phyloP scores from a whole-genome alignment of 2,329 filamentous ascomycete genomes.

The Aureobasidium zeae region DNA sequence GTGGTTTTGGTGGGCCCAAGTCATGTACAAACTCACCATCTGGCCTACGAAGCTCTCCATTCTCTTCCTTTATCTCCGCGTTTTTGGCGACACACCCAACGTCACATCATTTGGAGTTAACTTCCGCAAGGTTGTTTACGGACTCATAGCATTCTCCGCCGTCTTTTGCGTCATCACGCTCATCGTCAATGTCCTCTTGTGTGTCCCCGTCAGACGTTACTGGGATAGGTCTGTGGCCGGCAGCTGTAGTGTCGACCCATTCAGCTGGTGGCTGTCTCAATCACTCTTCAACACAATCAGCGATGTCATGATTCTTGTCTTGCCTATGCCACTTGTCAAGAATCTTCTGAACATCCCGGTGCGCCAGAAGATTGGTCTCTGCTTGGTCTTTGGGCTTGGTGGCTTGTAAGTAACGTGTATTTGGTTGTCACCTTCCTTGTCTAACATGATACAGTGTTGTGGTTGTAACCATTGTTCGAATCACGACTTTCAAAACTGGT shows the following conservation, averaged over 20 bases:
- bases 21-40: slow-evolving; percentile 13
- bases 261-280: slow-evolving; percentile 20
- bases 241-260: slow-evolving; percentile 24
- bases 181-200: slow-evolving; percentile 28
- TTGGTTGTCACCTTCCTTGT: not conserved
- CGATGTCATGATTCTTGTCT: slow-evolving; percentile 23
- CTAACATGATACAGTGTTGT: slow-evolving; percentile 19
- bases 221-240: slow-evolving; percentile 27
- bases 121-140: slow-evolving; percentile 24
- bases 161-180: slow-evolving; percentile 25
- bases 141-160: slow-evolving; percentile 23
- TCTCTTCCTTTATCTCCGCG: slow-evolving; percentile 14
- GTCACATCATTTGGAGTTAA: slow-evolving; percentile 31
- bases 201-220: slow-evolving; percentile 25
- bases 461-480: slow-evolving; percentile 22
- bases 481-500: slow-evolving; percentile 18
- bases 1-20: slow-evolving; percentile 15
- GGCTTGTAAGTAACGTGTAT: slow-evolving; percentile 20
- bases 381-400: slow-evolving; percentile 24
- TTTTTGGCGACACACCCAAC: slow-evolving; percentile 41
- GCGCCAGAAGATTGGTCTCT: slow-evolving; percentile 22
- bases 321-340: slow-evolving; percentile 24
- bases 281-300: slow-evolving; percentile 22
- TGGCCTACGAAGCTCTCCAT: slow-evolving; percentile 15
- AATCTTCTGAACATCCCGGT: slow-evolving; percentile 21